These are phyloP conservation scores for Euphorbia celastroides DNA, from an alignment of 441 rosid genomes.

Conservation along the genomic window DNA sequence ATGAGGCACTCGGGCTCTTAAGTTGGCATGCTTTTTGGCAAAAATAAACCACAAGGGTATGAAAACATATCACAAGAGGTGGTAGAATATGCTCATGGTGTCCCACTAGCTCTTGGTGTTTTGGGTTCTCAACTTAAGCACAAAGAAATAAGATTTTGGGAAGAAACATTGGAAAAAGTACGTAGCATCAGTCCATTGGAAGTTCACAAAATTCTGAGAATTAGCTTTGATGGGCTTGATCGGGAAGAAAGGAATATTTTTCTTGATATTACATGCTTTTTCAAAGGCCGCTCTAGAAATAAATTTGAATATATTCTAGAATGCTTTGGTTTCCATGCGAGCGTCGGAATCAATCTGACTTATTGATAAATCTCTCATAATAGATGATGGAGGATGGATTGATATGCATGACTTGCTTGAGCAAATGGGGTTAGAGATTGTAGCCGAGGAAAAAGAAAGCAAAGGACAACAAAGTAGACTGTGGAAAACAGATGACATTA, in stretches of 20 bases:
- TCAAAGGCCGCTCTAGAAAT: neutral
- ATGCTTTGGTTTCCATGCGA: neutral
- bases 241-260: neutral
- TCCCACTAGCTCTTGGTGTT: constrained; percentile 1
- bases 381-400: neutral
- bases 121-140: neutral
- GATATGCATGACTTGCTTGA: constrained; percentile 23
- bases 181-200: neutral
- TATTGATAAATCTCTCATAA: constrained; percentile 3
- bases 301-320: neutral
- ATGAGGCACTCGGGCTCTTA: neutral
- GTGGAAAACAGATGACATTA: neutral
- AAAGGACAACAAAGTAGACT: neutral
- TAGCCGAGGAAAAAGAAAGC: neutral
- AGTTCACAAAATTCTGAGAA: neutral
- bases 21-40: constrained; percentile 2
- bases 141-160: neutral
- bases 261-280: constrained; percentile 1
- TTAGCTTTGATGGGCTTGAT: neutral
- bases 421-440: constrained; percentile 2
- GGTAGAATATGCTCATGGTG: neutral
- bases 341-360: constrained; percentile 2
- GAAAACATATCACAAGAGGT: neutral
- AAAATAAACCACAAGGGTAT: neutral
- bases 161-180: neutral